A percentile compares a stretch with the other conserved stretches of the same genome.
Conservation (phyloP, 306 rosid species). For the Prunus mongolica region DNA sequence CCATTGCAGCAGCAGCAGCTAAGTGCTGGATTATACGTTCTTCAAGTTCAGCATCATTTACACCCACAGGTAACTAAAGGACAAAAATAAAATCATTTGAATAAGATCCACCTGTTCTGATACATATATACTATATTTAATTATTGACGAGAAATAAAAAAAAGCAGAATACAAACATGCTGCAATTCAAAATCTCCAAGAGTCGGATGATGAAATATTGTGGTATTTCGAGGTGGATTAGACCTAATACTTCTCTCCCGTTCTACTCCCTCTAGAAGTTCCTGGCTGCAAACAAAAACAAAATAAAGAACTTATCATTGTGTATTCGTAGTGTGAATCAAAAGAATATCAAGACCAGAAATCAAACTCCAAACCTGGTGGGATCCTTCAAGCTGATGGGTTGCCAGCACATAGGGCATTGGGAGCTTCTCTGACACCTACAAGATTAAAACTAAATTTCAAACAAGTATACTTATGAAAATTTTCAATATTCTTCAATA, state of each 20-base stretch:
- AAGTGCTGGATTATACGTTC: constrained; percentile 95
- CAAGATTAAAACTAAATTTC: constrained; percentile 18
- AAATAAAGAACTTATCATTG: constrained; percentile 8
- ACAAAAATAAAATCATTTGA: constrained; percentile 20
- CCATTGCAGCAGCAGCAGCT: constrained; percentile 99
- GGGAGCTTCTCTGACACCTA: constrained; percentile 99
- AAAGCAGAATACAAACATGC: constrained; percentile 60
- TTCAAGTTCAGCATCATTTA: constrained; percentile 89
- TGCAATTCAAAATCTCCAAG: constrained; percentile 94
- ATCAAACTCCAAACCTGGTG: constrained; percentile 50
- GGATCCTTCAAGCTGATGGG: constrained; percentile 92
- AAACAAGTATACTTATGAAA: constrained; percentile 4
- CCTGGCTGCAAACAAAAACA: constrained; percentile 59
- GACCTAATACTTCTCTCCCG: constrained; percentile 76
- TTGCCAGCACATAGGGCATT: constrained; percentile 99
- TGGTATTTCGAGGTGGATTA: constrained; percentile 71
- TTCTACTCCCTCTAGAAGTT: constrained; percentile 86
- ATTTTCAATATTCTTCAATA: background rate
- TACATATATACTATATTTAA: background rate
- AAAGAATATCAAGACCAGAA: constrained; percentile 9
- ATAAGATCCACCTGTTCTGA: background rate
- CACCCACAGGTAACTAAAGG: constrained; percentile 87
- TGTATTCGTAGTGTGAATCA: background rate
- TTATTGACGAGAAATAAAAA: constrained; percentile 5
- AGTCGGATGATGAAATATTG: constrained; percentile 95